Evolutionary conservation across 164 flowering plant species (phyloP).

Genomic region (Pachysandra terminalis): DNA sequence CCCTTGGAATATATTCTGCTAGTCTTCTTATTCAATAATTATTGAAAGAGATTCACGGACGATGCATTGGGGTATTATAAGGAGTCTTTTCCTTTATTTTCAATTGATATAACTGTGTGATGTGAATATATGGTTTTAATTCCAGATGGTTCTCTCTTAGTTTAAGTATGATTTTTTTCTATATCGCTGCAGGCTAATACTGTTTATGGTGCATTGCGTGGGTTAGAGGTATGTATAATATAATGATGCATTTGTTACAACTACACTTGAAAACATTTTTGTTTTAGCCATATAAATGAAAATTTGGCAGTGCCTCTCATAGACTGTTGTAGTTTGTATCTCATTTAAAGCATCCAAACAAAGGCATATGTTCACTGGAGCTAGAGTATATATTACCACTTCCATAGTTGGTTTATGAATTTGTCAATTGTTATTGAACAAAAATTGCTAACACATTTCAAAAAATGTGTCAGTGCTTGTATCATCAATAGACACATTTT

Average conservation of each 20-base stretch:
- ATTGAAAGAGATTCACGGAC: neutral
- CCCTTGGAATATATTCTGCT: neutral
- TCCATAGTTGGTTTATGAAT: neutral
- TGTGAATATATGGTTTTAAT: neutral
- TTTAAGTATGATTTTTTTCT: slow-evolving; percentile 9
- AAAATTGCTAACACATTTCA: neutral
- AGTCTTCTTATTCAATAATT: no score
- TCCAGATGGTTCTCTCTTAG: slow-evolving; percentile 5
- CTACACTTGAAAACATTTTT: neutral
- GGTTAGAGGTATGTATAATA: slow-evolving; percentile 68
- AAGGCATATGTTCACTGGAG: neutral
- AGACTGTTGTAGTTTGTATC: no score
- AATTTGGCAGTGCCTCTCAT: neutral
- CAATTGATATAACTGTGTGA: neutral
- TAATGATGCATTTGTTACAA: neutral
- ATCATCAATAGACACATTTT: neutral
- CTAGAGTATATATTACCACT: neutral
- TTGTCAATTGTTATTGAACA: neutral
- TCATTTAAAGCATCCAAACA: neutral
- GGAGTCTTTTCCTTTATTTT: neutral
- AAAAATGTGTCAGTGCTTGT: neutral
- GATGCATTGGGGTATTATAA: neutral
- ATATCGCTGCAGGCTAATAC: slow-evolving; percentile 76
- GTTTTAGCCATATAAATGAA: neutral
- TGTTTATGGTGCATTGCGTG: slow-evolving; percentile 89